Conservation (phyloP, 2,329 filamentous ascomycete genomes). For the Fusarium lateritium region DNA sequence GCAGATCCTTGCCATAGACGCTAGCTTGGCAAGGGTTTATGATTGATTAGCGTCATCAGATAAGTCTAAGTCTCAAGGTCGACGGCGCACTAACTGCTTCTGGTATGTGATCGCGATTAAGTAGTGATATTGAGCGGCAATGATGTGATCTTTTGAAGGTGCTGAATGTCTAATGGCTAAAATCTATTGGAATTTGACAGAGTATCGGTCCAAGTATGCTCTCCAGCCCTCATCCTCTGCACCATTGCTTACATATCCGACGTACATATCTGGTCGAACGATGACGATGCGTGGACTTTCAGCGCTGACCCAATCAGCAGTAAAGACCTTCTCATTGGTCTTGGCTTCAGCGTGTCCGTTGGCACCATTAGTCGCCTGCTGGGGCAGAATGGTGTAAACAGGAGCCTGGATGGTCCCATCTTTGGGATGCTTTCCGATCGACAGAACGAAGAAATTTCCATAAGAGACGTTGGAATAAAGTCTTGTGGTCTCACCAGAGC, state of each 20-base stretch:
- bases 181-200: not conserved
- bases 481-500: conserved; percentile 2
- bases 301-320: conserved; percentile 14
- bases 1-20: no score
- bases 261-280: conserved; percentile 44
- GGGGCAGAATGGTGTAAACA: conserved; percentile 8
- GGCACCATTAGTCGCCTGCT: not conserved
- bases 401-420: not conserved
- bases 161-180: no score
- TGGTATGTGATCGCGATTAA: no score
- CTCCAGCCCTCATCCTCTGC: conserved; percentile 19
- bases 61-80: no score
- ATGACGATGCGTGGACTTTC: conserved; percentile 6
- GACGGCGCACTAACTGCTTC: no score
- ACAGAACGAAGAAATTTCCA: conserved; percentile 9
- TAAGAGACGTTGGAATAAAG: conserved; percentile 16
- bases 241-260: conserved; percentile 24
- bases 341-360: not conserved
- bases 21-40: no score
- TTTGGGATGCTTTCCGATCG: not conserved
- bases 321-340: not conserved
- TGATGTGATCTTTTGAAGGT: no score
- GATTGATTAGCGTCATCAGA: no score
- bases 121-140: no score
- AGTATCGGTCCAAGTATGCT: conserved; percentile 16